Conservation (phyloP, 176 grass and related monocot genomes). For the Cymbopogon citratus region DNA sequence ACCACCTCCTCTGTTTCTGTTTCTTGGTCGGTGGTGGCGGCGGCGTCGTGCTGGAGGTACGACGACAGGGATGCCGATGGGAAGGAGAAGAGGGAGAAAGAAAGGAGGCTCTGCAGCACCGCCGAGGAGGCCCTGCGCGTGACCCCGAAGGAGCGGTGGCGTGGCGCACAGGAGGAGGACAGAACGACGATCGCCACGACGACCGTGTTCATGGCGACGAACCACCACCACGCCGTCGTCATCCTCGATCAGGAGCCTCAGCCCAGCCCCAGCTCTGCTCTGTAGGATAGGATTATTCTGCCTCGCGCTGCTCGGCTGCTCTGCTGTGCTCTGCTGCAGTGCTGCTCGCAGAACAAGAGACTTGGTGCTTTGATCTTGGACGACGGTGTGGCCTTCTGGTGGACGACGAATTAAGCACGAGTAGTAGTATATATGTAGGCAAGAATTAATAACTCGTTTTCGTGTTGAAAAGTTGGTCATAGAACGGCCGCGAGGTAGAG, state of each 20-base stretch:
- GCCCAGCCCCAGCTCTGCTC: neutral
- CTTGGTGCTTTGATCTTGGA: neutral
- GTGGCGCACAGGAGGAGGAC: no score
- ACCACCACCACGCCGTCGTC: conserved; percentile 7
- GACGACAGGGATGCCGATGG: no score
- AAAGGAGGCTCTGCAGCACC: neutral
- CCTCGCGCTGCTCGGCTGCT: neutral
- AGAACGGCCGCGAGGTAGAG: no score
- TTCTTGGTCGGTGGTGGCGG: neutral
- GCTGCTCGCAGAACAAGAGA: no score
- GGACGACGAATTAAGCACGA: neutral
- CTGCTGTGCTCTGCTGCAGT: no score
- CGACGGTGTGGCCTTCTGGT: neutral
- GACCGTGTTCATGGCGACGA: conserved; percentile 19
- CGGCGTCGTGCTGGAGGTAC: neutral
- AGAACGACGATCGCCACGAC: no score
- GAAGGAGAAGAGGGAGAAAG: conserved; percentile 36
- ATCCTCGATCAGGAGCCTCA: neutral
- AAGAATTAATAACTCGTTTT: neutral
- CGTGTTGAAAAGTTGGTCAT: neutral
- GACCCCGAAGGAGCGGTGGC: neutral
- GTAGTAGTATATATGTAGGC: neutral
- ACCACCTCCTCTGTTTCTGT: neutral
- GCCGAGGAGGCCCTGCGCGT: neutral
- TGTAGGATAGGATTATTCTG: no score